phyloP scores from a whole-genome alignment of 2,329 filamentous ascomycete genomes.

The Waltergamsia citrina region DNA sequence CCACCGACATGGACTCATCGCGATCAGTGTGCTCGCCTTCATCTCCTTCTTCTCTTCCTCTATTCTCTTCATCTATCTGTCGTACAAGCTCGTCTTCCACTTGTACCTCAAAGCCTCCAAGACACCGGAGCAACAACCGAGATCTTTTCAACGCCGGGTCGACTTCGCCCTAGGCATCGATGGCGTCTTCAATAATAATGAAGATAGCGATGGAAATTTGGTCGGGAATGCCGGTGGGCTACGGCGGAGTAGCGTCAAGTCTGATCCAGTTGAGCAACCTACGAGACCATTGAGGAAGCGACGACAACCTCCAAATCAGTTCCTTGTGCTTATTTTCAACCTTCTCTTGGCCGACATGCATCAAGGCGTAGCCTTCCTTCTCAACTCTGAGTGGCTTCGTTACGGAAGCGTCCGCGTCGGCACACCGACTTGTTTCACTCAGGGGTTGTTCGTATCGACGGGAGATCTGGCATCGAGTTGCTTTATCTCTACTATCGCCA shows the following conservation, averaged over 20 bases:
- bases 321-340: slow-evolving; percentile 61
- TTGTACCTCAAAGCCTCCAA: slow-evolving; percentile 10
- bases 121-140: slow-evolving; percentile 1
- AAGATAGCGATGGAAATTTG: background rate
- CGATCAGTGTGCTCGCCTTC: slow-evolving; percentile 17
- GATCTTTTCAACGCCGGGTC: slow-evolving; percentile 11
- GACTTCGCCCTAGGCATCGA: slow-evolving; percentile 27
- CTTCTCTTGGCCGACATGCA: slow-evolving; percentile 59
- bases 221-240: too few species aligned
- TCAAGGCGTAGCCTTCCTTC: slow-evolving; percentile 53
- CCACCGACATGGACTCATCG: slow-evolving; percentile 16
- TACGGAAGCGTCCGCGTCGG: slow-evolving; percentile 43
- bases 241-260: background rate
- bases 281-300: slow-evolving; percentile 4
- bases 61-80: slow-evolving; percentile 18
- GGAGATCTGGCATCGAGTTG: slow-evolving; percentile 58
- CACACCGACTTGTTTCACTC: slow-evolving; percentile 45
- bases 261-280: background rate
- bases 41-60: slow-evolving; percentile 19
- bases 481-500: slow-evolving; percentile 56
- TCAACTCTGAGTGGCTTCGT: slow-evolving; percentile 51
- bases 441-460: slow-evolving; percentile 60
- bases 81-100: slow-evolving; percentile 20
- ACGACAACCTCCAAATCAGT: slow-evolving; percentile 47
- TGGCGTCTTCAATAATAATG: slow-evolving; percentile 16